phyloP scores from a whole-genome alignment of 2,329 filamentous ascomycete genomes.

The Ophioceras dolichostomum region DNA sequence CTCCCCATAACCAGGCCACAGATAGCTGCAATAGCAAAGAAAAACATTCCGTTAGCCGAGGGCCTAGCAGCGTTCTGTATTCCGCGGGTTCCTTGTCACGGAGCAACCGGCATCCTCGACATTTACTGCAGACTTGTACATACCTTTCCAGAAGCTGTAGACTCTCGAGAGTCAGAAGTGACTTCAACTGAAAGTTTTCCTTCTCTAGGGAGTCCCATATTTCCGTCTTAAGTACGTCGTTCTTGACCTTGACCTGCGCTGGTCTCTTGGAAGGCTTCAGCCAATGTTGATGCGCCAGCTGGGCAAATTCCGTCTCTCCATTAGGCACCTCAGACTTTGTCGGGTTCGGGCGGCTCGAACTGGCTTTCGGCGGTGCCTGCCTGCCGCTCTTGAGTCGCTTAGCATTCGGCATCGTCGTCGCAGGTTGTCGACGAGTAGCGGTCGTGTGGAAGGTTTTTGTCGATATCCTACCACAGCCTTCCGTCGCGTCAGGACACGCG shows the following conservation, averaged over 20 bases:
- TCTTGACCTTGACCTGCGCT: slow-evolving; percentile 61
- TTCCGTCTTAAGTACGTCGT: slow-evolving; percentile 72
- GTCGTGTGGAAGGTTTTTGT: too few relatives aligned
- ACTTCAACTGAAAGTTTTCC: slow-evolving; percentile 64
- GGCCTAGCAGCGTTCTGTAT: not conserved
- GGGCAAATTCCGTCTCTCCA: slow-evolving; percentile 59
- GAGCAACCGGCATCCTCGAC: not conserved
- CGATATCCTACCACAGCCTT: too few relatives aligned
- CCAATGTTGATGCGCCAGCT: slow-evolving; percentile 79
- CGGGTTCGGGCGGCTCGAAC: slow-evolving; percentile 28
- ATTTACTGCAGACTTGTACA: not conserved
- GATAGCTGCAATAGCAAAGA: slow-evolving; percentile 65
- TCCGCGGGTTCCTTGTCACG: not conserved
- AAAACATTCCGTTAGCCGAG: too few relatives aligned
- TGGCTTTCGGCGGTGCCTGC: slow-evolving; percentile 26
- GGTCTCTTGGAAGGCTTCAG: slow-evolving; percentile 50
- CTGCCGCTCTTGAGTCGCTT: slow-evolving; percentile 44
- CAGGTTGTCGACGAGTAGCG: too few relatives aligned
- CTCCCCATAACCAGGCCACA: slow-evolving; percentile 89
- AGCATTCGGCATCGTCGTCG: slow-evolving; percentile 42
- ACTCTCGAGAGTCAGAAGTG: slow-evolving; percentile 74
- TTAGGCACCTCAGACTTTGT: slow-evolving; percentile 58
- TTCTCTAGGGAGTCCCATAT: slow-evolving; percentile 85
- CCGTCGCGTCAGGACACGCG: too few relatives aligned
- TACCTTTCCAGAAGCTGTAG: slow-evolving; percentile 79